phyloP scores from a whole-genome alignment of 2,329 filamentous ascomycete species.

The Mollisia scopiformis region DNA sequence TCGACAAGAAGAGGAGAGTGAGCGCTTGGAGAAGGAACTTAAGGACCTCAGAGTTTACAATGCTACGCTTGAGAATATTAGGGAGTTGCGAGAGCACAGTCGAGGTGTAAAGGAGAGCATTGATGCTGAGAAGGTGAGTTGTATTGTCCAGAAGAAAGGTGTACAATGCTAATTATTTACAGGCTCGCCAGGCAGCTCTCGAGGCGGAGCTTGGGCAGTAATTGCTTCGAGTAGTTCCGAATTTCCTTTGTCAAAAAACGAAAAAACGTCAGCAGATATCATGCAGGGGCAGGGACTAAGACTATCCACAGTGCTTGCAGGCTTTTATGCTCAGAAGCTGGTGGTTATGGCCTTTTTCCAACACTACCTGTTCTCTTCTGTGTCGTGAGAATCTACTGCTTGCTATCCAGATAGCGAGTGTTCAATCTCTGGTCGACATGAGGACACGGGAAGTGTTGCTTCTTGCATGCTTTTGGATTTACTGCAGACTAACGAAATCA shows the following conservation, averaged over 20 bases:
- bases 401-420: not conserved
- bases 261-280: no score
- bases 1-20: conserved; percentile 6
- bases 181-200: not conserved
- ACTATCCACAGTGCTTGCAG: not conserved
- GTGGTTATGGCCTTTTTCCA: not conserved
- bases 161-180: not conserved
- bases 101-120: not conserved
- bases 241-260: not conserved
- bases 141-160: not conserved
- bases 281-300: not conserved
- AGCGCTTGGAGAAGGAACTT: conserved; percentile 7
- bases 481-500: no score
- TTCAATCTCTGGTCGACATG: not conserved
- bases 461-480: no score
- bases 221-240: not conserved
- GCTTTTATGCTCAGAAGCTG: not conserved
- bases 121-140: not conserved
- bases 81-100: not conserved
- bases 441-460: not conserved
- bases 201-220: not conserved
- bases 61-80: not conserved
- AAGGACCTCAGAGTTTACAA: not conserved
- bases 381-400: not conserved
- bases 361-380: not conserved